Percentiles rank a stretch among this genome's conserved stretches.
Evolutionary conservation across 805 yeast genomes (phyloP).

Genomic region (Yamadazyma phyllophila): DNA sequence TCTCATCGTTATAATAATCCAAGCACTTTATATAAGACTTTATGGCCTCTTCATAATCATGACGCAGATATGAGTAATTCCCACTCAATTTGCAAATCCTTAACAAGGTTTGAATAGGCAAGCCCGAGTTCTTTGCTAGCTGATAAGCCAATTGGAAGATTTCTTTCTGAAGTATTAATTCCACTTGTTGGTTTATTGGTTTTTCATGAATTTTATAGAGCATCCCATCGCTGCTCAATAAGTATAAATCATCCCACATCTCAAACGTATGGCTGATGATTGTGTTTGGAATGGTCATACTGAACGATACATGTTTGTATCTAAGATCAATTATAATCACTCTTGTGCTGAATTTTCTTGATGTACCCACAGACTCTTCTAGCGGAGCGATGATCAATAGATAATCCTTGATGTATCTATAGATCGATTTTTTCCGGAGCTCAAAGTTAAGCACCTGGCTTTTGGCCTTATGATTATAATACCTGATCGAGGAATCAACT

Average conservation of each 20-base stretch:
- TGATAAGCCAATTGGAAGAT: constrained; percentile 70
- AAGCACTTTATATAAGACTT: constrained; percentile 61
- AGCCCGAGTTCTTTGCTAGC: constrained; percentile 47
- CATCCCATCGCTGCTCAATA: constrained; percentile 74
- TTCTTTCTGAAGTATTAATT: constrained; percentile 65
- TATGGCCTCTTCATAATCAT: constrained; percentile 66
- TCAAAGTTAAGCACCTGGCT: constrained; percentile 56
- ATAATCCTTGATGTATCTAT: constrained; percentile 49
- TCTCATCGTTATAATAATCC: constrained; percentile 17
- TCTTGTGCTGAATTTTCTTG: constrained; percentile 43
- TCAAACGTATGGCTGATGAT: constrained; percentile 58
- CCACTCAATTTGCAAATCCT: constrained; percentile 53
- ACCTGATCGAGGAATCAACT: constrained; percentile 58
- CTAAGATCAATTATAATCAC: constrained; percentile 65
- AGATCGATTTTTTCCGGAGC: constrained; percentile 51
- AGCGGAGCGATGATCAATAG: constrained; percentile 57
- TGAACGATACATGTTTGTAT: constrained; percentile 69
- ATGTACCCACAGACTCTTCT: constrained; percentile 19
- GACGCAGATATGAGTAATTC: constrained; percentile 65
- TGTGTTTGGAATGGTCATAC: constrained; percentile 60
- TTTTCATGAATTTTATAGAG: constrained; percentile 68
- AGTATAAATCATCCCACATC: constrained; percentile 55
- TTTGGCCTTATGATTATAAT: constrained; percentile 56
- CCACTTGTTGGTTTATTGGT: constrained; percentile 62
- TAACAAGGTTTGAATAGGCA: constrained; percentile 28